Evolutionary conservation across 2,329 filamentous ascomycete genomes (phyloP), one percentile per base, ranked within the genome.

Genomic region (Trichoderma sp.): DNA sequence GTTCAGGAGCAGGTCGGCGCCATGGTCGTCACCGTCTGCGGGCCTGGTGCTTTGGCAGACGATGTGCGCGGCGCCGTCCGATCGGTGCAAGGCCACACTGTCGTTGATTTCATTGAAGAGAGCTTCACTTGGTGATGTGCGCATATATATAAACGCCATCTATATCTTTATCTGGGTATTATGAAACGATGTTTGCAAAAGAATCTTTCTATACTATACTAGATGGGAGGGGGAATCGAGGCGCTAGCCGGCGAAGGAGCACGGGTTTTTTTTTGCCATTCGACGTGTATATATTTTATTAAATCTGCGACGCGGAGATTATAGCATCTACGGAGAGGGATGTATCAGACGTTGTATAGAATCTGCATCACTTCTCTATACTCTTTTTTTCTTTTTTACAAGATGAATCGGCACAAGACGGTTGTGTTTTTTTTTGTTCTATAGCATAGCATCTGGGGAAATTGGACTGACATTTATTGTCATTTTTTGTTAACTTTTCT

Each of bases 11-110:
- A 97, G 83, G 87, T 94, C 72, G 97, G 97, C 9, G 95, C 95
- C 67, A 97, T 98, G 91, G 94, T 91, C 27, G 95, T 98, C 62
- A 93, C 92, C 12, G 93, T 95, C 27, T 95, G 94, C 79, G 94
- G 94, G 4, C 92, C 93, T 11, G 94, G 94, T 29, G 90, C 90
- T 3, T 84, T 96, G 78, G 92, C 92, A 9, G 94, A 96, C 79
- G 93, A 95, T 81, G 93, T 96, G 2, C 87, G 94, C 64, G 87
- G 89, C 35, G 93, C 92, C 2, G 92, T 93, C 27, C 87, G 93
- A 35, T 86, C 88, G 71, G 88, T 90, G 4, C 90, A 93, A 81
- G 89, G 92, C 75, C 85, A 88, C 24, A 90, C 86, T 2, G 91
- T 92, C 59, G 87, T 95, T 18, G 93, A 95, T 81, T 94, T 94